Evolutionary conservation across 805 yeast species (phyloP).

Genomic region (Hanseniaspora guilliermondii): DNA sequence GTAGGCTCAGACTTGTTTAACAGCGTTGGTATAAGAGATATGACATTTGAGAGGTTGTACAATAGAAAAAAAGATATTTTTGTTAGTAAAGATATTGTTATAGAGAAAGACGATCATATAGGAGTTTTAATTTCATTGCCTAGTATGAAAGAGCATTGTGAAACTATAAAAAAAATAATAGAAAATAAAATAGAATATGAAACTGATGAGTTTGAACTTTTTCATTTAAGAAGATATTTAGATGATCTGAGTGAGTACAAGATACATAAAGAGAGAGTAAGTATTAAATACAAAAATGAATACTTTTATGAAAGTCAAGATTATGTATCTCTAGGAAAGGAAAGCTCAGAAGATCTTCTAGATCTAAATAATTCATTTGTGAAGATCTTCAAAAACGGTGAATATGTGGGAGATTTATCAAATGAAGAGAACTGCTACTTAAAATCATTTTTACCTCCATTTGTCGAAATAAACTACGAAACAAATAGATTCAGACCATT

Average conservation of each 20-base stretch:
- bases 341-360: conserved; percentile 19
- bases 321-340: conserved; percentile 21
- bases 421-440: conserved; percentile 56
- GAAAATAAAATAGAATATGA: conserved; percentile 20
- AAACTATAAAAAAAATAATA: conserved; percentile 31
- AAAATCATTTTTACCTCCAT: conserved; percentile 61
- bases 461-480: conserved; percentile 30
- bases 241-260: conserved; percentile 13
- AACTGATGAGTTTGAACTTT: conserved; percentile 14
- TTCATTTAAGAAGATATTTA: conserved; percentile 19
- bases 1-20: conserved; percentile 83
- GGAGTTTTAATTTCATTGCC: conserved; percentile 73
- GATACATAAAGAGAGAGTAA: conserved; percentile 53
- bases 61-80: conserved; percentile 30
- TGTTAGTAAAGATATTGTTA: conserved; percentile 33
- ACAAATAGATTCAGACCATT: conserved; percentile 25
- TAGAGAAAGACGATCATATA: conserved; percentile 65
- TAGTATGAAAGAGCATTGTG: conserved; percentile 32
- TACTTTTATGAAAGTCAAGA: conserved; percentile 78
- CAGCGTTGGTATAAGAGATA: conserved; percentile 81
- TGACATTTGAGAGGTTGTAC: conserved; percentile 62
- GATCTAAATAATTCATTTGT: conserved; percentile 36
- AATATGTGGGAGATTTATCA: conserved; percentile 49
- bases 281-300: conserved; percentile 66
- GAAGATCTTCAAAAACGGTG: conserved; percentile 68